These are phyloP conservation scores for Talaromyces pinophilus DNA, from an alignment of 2,329 filamentous ascomycete genomes.

Conservation along the genomic window DNA sequence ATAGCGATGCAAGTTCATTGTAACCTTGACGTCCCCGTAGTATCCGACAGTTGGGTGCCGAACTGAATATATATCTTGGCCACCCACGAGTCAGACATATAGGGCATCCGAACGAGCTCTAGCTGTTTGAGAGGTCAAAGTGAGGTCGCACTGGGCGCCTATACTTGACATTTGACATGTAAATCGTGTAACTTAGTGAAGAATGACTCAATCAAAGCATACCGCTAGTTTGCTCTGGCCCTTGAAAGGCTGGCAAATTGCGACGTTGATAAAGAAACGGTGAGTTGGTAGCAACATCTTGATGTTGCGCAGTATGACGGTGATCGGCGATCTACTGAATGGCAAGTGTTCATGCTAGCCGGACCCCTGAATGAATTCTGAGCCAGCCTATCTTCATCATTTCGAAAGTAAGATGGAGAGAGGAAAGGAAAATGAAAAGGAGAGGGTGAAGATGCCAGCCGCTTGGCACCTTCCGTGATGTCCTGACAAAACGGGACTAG, in stretches of 20 bases:
- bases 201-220: background rate
- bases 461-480: conserved; percentile 10
- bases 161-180: conserved; percentile 3
- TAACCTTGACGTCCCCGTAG: background rate
- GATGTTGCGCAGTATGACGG: background rate
- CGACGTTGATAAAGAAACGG: background rate
- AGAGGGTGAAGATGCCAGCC: background rate
- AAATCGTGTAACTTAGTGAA: conserved; percentile 10
- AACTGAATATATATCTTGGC: background rate
- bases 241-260: background rate
- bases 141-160: conserved; percentile 16
- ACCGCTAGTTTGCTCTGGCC: background rate
- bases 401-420: background rate
- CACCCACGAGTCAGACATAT: background rate
- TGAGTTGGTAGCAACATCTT: background rate
- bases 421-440: background rate
- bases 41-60: background rate
- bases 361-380: background rate
- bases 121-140: background rate
- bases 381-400: background rate
- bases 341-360: background rate
- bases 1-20: background rate
- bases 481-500: conserved; percentile 13
- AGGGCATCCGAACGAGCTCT: background rate
- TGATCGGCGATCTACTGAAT: background rate